Evolutionary conservation across 2,329 filamentous ascomycete genomes (phyloP).

Genomic region (Volutella citrinella): DNA sequence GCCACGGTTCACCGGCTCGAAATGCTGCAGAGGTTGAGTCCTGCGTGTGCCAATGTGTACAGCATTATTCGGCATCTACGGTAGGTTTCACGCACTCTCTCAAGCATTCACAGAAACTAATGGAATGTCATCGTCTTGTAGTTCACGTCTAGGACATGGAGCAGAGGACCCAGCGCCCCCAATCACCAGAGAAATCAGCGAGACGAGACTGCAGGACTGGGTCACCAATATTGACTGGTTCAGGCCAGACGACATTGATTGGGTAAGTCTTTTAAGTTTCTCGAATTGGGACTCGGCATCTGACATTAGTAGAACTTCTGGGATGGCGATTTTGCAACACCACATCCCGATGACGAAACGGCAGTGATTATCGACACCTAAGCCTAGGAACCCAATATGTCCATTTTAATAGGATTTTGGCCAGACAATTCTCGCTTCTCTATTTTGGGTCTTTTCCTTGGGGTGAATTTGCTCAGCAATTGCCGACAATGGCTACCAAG

Average conservation of each 20-base stretch:
- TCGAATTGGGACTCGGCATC: neutral
- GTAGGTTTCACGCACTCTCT: constrained; percentile 1
- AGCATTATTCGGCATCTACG: constrained; percentile 11
- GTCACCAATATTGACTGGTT: constrained; percentile 15
- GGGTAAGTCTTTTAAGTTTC: constrained; percentile 4
- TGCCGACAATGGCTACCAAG: too few species aligned
- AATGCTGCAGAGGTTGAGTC: constrained; percentile 4
- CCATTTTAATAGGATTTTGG: too few species aligned
- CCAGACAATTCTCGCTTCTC: too few species aligned
- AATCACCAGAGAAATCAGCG: neutral
- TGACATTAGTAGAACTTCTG: constrained; percentile 9
- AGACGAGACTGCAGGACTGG: constrained; percentile 13
- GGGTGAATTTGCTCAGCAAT: too few species aligned
- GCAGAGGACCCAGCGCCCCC: neutral
- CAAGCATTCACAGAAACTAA: neutral
- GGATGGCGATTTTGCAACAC: constrained; percentile 8
- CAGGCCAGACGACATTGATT: constrained; percentile 12
- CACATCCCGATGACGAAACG: constrained; percentile 4
- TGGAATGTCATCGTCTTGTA: neutral
- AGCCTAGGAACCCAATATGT: too few species aligned
- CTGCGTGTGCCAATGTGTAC: constrained; percentile 11
- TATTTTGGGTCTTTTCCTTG: too few species aligned
- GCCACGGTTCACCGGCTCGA: constrained; percentile 9
- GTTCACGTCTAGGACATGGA: constrained; percentile 7
- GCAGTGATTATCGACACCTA: too few species aligned